Base-by-base conservation (phyloP, 2,329 filamentous ascomycete genomes). In the Cordyceps cicadae region DNA sequence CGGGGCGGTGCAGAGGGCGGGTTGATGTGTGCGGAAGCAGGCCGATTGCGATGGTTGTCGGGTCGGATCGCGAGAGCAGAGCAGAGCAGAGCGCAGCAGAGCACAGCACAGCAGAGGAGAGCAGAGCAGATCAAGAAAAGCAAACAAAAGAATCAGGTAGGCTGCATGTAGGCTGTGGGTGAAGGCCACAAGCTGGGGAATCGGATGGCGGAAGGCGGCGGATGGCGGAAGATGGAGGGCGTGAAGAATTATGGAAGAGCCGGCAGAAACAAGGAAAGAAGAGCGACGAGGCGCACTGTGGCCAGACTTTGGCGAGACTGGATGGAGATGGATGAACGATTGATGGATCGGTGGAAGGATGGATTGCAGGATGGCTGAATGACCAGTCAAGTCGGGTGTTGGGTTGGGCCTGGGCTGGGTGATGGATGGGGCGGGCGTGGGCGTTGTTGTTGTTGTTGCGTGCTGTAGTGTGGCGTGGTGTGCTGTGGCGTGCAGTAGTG, bases 281-380 rank as follows among this genome's bases (percentile, higher is more conserved):
- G 29, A 58, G 24, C n/a, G 37, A 45, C n/a, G 32, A 50, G 26
- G 46, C 43, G 48, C 48, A 34, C 15, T 12, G 17, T 21, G 4
- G 46, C 45, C 48, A 58, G 55, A 51, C 37, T 51, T 43, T 39
- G 55, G 51, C 55, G 46, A 45, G 15, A 51, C 29, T 39, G 55
- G 8, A 5, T 43, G 41, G 8, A 37, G 34, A 37, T 37, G 34
- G 34, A 37, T 37, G 34, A 34, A 34, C 3, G 12, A 5, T 15
- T 15, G 39, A 14, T 14, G 9, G 17, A 14, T 43, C 12, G 39
- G 24, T 24, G 24, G 24, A 24, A 24, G 24, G 24, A 24, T 24
- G 24, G 24, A n/a, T n/a, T n/a, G n/a, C n/a, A n/a, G n/a, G n/a
- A 2, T 24, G 24, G 24, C 24, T 24, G 24, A 4, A 24, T 2